Conservation (phyloP, 2,329 filamentous ascomycete genomes). For the Cladosporium colombiae region DNA sequence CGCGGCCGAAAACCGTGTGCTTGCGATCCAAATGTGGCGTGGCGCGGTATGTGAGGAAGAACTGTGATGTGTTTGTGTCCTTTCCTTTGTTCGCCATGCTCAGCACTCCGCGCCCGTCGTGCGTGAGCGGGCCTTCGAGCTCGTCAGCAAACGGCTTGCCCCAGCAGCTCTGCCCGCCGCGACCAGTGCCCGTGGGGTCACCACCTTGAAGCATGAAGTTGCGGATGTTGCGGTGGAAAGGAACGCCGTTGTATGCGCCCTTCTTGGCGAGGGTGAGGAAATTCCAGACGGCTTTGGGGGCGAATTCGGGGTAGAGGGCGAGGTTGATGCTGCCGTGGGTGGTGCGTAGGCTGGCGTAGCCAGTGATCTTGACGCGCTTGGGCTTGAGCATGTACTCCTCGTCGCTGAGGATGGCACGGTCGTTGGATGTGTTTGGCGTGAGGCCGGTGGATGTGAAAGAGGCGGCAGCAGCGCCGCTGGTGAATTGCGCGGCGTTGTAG, state of each 20-base stretch:
- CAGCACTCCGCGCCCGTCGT: constrained; percentile 75
- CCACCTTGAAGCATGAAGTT: constrained; percentile 99
- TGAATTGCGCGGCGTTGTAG: constrained; percentile 86
- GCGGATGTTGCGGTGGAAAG: constrained; percentile 90
- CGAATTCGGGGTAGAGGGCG: constrained; percentile 86
- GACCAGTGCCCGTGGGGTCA: constrained; percentile 87
- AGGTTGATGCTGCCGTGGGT: constrained; percentile 82
- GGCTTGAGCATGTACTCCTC: constrained; percentile 97
- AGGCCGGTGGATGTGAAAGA: constrained; percentile 94
- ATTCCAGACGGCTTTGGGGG: constrained; percentile 95
- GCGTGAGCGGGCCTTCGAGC: constrained; percentile 84
- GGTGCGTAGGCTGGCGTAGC: constrained; percentile 87
- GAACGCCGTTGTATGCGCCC: constrained; percentile 82
- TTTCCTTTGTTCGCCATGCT: constrained; percentile 99
- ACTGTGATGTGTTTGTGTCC: constrained; percentile 94
- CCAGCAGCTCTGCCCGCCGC: constrained; percentile 90
- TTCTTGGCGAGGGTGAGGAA: constrained; percentile 85
- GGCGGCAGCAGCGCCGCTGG: constrained; percentile 85
- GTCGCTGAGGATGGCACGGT: constrained; percentile 81
- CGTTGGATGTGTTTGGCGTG: constrained; percentile 85
- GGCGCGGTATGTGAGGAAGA: constrained; percentile 87
- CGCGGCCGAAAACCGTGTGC: constrained; percentile 91
- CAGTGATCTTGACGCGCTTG: constrained; percentile 82
- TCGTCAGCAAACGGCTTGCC: constrained; percentile 84
- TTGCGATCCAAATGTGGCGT: constrained; percentile 87